phyloP scores from a whole-genome alignment of 306 rosid genomes.

The Carpinus fangiana region DNA sequence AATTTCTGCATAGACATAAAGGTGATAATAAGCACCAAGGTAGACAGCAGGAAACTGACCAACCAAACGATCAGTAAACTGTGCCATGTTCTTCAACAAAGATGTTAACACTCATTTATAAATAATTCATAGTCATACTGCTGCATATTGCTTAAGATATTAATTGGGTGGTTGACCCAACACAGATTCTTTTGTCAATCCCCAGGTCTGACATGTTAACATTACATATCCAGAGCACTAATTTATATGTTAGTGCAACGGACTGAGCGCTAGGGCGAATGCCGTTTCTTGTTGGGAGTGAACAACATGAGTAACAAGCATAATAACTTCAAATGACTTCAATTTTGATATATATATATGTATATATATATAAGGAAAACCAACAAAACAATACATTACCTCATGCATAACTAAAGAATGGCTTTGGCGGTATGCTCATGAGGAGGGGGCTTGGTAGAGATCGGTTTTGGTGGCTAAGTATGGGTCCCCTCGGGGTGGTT shows the following conservation, averaged over 20 bases:
- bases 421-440: too few species aligned
- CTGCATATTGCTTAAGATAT: background rate
- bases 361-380: background rate
- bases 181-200: background rate
- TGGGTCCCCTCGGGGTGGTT: too few species aligned
- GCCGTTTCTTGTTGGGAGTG: too few species aligned
- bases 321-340: background rate
- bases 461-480: too few species aligned
- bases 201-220: background rate
- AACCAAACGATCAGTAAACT: background rate
- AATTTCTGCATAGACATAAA: slow-evolving; percentile 53
- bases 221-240: background rate
- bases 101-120: background rate
- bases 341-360: background rate
- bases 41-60: slow-evolving; percentile 1
- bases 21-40: slow-evolving; percentile 22
- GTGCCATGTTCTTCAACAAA: background rate
- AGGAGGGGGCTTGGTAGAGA: too few species aligned
- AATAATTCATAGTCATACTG: background rate
- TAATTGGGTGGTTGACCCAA: background rate
- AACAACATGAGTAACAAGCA: background rate
- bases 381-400: background rate
- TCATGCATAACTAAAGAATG: background rate
- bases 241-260: background rate
- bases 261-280: too few species aligned